Percentiles rank a stretch among this genome's conserved stretches.
phyloP scores from a whole-genome alignment of 805 yeast species.

The Hanseniaspora thailandica region DNA sequence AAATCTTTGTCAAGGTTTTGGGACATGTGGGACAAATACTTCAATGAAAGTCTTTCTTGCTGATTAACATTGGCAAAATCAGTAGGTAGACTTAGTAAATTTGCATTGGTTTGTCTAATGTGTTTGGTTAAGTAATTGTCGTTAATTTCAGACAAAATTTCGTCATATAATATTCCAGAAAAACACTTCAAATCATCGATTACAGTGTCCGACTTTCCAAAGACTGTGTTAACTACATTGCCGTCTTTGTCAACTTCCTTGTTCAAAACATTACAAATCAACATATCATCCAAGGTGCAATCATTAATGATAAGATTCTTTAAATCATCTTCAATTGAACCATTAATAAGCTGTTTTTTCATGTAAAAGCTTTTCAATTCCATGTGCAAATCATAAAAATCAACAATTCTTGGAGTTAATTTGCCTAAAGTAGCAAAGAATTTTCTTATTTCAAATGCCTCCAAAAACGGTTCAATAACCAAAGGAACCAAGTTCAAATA shows the following conservation, averaged over 20 bases:
- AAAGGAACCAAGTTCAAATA: not conserved
- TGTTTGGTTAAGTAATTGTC: not conserved
- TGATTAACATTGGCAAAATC: slow-evolving; percentile 2
- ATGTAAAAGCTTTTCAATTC: not conserved
- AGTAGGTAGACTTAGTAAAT: not conserved
- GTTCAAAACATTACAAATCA: not conserved
- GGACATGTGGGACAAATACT: not conserved
- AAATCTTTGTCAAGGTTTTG: not conserved
- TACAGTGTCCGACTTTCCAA: not conserved
- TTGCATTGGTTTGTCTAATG: not conserved
- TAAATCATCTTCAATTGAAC: not conserved
- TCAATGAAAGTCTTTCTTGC: slow-evolving; percentile 8
- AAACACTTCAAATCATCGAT: not conserved
- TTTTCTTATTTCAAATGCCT: not conserved
- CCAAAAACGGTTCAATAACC: not conserved
- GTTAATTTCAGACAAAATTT: not conserved
- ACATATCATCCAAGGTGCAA: not conserved
- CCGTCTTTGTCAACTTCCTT: not conserved
- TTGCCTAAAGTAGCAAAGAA: not conserved
- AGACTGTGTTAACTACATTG: not conserved
- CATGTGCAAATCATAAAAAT: not conserved
- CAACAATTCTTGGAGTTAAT: not conserved
- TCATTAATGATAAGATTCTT: not conserved
- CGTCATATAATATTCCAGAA: not conserved
- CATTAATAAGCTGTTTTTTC: not conserved